A percentile compares a stretch with the other conserved stretches of the same genome.
These are phyloP conservation scores for Dactylellina sp. DNA, from an alignment of 2,329 filamentous ascomycete genomes.

Conservation along the genomic window DNA sequence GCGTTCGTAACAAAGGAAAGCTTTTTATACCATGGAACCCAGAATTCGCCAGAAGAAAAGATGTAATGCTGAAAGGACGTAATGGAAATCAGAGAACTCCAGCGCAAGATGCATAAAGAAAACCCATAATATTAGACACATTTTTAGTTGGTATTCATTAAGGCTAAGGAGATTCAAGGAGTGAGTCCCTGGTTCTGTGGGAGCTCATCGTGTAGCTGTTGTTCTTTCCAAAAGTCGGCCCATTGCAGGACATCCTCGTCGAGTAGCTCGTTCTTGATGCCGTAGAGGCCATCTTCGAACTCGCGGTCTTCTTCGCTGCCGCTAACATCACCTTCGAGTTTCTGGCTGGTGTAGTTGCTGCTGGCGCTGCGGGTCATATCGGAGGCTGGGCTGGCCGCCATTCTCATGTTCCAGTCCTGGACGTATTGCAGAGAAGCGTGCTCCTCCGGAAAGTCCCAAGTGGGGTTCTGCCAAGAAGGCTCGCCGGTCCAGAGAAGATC, in stretches of 20 bases:
- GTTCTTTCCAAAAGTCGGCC: slow-evolving; percentile 56
- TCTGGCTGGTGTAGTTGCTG: slow-evolving; percentile 52
- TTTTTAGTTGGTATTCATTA: slow-evolving; percentile 9
- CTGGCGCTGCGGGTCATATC: slow-evolving; percentile 56
- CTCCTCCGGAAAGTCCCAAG: slow-evolving; percentile 53
- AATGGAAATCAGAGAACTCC: slow-evolving; percentile 45
- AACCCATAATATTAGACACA: slow-evolving; percentile 48
- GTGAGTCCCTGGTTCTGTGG: slow-evolving; percentile 55
- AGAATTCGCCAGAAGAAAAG: slow-evolving; percentile 42
- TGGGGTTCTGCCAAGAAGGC: slow-evolving; percentile 50
- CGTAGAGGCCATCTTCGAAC: slow-evolving; percentile 55
- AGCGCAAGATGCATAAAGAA: slow-evolving; percentile 50
- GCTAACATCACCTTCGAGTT: slow-evolving; percentile 52
- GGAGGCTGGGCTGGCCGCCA: slow-evolving; percentile 52
- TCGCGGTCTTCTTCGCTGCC: slow-evolving; percentile 56
- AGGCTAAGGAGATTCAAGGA: slow-evolving; percentile 28
- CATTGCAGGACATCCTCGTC: slow-evolving; percentile 54
- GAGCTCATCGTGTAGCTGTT: slow-evolving; percentile 53
- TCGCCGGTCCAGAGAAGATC: slow-evolving; percentile 54
- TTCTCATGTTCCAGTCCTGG: slow-evolving; percentile 55
- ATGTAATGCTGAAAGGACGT: slow-evolving; percentile 6
- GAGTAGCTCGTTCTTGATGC: slow-evolving; percentile 56
- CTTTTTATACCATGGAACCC: slow-evolving; percentile 55
- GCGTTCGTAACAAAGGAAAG: slow-evolving; percentile 53
- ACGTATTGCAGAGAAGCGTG: slow-evolving; percentile 55